Base-by-base conservation (phyloP, 805 yeast species). In the Wickerhamiella alocasiicola region DNA sequence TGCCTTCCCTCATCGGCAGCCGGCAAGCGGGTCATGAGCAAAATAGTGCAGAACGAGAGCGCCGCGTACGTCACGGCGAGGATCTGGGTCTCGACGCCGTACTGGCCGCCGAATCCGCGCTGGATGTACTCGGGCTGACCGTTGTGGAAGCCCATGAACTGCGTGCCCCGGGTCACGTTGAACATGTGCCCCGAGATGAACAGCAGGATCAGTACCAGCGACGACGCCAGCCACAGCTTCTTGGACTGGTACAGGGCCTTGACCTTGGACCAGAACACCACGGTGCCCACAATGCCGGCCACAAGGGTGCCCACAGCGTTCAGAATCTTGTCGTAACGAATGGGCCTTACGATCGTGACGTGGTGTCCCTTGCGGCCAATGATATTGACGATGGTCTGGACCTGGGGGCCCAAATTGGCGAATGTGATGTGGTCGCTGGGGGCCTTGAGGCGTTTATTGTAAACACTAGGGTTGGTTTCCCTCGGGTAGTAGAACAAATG, bases 151-250 rank as follows among this genome's bases (percentile, higher is more conserved):
- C 60, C 57, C 27, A 71, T 65, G 46, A 68, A 64, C 23, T 69
- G 85, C 5, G 78, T 68, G 28, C 71, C 71, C 59, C 96, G 74
- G 47, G 91, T 91, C 49, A 73, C 71, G 59, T 84, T 87, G 70
- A 76, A 91, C 98, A 91, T 91, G 62, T 85, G 81, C 13, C 98
- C 98, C 6, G 88, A 67, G 36, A 72, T 75, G 66, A 87, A 81
- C 50, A 85, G 62, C 45, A 87, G 64, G 27, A 82, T 70, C 15
- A 71, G 51, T 43, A 80, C 63, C n/a, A 81, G 65, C 3, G 81
- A 69, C 9, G 71, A 33, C 2, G 75, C 71, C 32, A 81, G 79
- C 96, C 97, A 91, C 29, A 81, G 54, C 36, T 70, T 62, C 50
- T 68, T 76, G 30, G 74, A 70, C 19, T 63, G 59, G 9, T 75